phyloP scores from a whole-genome alignment of 2,329 filamentous ascomycete genomes.

The Monilinia polystroma region DNA sequence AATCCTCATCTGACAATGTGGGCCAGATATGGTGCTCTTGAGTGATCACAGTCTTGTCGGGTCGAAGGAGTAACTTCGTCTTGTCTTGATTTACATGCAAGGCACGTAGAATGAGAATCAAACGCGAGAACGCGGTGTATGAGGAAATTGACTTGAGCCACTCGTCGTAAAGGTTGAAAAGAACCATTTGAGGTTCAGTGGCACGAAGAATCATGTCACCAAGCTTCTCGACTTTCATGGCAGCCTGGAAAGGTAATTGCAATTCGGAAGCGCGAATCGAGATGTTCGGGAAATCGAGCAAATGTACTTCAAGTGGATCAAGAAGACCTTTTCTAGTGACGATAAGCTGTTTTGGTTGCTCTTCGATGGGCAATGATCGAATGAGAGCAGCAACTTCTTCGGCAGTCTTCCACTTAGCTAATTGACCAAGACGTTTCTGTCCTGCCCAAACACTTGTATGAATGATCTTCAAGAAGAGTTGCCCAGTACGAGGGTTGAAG shows the following conservation, averaged over 20 bases:
- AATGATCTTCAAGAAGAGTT: conserved; percentile 98
- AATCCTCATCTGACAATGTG: conserved; percentile 88
- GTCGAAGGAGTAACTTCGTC: conserved; percentile 90
- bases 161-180: conserved; percentile 98
- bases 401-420: conserved; percentile 99
- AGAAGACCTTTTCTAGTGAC: conserved; percentile 96
- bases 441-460: conserved; percentile 99
- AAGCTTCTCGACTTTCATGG: conserved; percentile 99
- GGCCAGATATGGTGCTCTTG: conserved; percentile 99
- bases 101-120: conserved; percentile 89
- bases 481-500: conserved; percentile 97
- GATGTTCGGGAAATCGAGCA: conserved; percentile 98
- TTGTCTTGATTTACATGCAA: conserved; percentile 98
- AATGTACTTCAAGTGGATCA: conserved; percentile 93
- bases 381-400: conserved; percentile 99
- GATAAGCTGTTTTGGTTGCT: conserved; percentile 98
- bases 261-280: conserved; percentile 96
- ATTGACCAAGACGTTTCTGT: conserved; percentile 96
- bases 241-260: conserved; percentile 96
- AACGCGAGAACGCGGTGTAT: conserved; percentile 95
- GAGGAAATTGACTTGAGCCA: conserved; percentile 98
- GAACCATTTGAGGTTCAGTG: conserved; percentile 98
- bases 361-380: conserved; percentile 90
- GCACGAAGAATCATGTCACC: conserved; percentile 98
- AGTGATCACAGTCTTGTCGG: conserved; percentile 97